phyloP scores from a whole-genome alignment of 1,284 basidiomycete species.

The Apiotrichum siamense region DNA sequence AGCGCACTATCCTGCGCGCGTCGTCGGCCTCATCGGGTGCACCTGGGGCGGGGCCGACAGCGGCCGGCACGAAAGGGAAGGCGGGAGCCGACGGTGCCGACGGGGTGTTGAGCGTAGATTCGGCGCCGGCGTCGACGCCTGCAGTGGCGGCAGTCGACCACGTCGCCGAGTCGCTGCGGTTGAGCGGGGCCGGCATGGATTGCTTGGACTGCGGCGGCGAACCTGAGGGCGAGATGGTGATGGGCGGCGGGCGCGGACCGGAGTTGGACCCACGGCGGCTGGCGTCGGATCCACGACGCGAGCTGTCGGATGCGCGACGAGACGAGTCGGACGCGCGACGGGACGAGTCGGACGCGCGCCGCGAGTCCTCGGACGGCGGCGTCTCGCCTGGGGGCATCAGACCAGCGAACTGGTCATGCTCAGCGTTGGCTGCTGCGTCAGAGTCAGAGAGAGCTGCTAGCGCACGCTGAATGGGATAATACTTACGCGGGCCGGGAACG shows the following conservation, averaged over 20 bases:
- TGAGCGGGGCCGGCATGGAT: slow-evolving; percentile 5
- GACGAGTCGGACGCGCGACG: neutral
- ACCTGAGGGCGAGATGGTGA: neutral
- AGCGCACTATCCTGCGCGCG: slow-evolving; percentile 40
- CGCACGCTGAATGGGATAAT: too few relatives aligned
- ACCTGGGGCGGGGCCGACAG: too few relatives aligned
- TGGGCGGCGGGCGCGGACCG: slow-evolving; percentile 3
- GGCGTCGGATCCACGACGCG: too few relatives aligned
- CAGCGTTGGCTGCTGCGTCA: slow-evolving; percentile 24
- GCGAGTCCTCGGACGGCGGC: neutral
- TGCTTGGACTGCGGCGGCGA: slow-evolving; percentile 9
- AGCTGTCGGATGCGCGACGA: neutral
- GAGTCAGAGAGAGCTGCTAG: slow-evolving; percentile 1
- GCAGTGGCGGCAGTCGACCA: slow-evolving; percentile 46
- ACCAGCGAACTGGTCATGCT: slow-evolving; percentile 2
- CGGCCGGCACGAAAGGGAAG: too few relatives aligned
- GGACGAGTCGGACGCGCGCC: neutral
- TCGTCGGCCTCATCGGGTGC: neutral
- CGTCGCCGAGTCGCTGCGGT: slow-evolving; percentile 21
- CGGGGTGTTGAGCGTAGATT: neutral
- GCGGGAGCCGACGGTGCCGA: neutral
- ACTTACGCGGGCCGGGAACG: slow-evolving; percentile 43
- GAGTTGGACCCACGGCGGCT: neutral
- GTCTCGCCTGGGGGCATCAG: neutral
- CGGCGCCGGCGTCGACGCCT: slow-evolving; percentile 32